Base-by-base conservation (phyloP, 2,329 filamentous ascomycete species). In the Colletotrichum sp. region DNA sequence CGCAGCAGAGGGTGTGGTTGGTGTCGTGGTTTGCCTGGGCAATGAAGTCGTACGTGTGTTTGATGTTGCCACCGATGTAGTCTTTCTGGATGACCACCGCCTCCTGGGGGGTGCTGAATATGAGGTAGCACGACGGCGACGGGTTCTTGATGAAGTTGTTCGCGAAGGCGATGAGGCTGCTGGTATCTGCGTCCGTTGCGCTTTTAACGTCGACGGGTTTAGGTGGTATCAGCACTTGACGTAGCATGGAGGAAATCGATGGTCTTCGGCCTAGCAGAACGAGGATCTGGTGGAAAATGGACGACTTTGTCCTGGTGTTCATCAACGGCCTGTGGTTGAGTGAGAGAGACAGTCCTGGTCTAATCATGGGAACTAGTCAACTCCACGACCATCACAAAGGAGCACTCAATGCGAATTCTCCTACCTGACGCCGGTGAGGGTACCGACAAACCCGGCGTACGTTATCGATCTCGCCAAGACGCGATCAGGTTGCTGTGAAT, bases 31-130 rank as follows among this genome's bases (percentile, higher is more conserved):
- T 93, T 2, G 90, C 92, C 13, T 87, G 86, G 6, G 88, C 85
- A 36, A 93, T 87, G 79, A 93, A 92, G 3, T 86, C 84, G 3
- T 81, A 80, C 3, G 87, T 88, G 2, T 83, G 84, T 16, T 86
- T 84, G 9, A 88, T 79, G 2, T 84, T 84, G 5, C 88, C 89
- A 1, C 81, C 86, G 3, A 79, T 70, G 72, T 87, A 85, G 78
- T 93, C 90, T 79, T 93, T 92, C 77, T 92, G 90, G 57, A 93
- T 84, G 1, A 90, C 84, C 1, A 87, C 81, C 3, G 88, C 88
- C 59, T 85, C 82, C 0, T 75, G 68, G 0, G 89, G 89, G 59
- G 90, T 86, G 77, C 89, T 88, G 77, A 92, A 87, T 32, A 89
- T 88, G 3, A 93, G 79, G 78, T 93, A 93, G 44, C 89, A 90